Evolutionary conservation across 768 basidiomycete genomes (phyloP).

Genomic region (Boletus vermiculosoides): DNA sequence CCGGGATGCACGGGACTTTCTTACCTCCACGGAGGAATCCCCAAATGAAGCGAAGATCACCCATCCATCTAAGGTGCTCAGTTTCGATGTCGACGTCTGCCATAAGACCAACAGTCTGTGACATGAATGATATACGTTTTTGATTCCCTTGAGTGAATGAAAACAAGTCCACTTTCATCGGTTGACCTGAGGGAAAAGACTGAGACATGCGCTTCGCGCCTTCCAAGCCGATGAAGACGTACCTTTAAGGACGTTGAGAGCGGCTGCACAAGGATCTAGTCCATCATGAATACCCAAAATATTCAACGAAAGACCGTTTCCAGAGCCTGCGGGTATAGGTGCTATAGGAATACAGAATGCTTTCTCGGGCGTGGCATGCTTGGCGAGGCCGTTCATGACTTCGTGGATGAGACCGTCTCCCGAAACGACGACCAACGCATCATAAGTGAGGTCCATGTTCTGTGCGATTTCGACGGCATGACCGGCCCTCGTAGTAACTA

Average conservation of each 20-base stretch:
- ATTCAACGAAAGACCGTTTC: conserved; percentile 74
- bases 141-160: conserved; percentile 69
- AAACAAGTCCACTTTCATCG: conserved; percentile 76
- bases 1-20: conserved; percentile 12
- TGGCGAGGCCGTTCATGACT: conserved; percentile 77
- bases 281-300: conserved; percentile 69
- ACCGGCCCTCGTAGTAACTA: conserved; percentile 61
- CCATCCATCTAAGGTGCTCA: conserved; percentile 85
- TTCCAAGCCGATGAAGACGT: neutral
- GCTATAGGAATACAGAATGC: conserved; percentile 71
- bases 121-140: conserved; percentile 74
- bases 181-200: conserved; percentile 45
- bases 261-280: conserved; percentile 66
- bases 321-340: conserved; percentile 81
- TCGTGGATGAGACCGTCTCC: conserved; percentile 87
- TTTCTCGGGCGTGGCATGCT: conserved; percentile 54
- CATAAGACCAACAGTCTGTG: conserved; percentile 80
- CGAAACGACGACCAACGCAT: conserved; percentile 72
- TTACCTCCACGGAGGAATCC: conserved; percentile 71
- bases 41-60: conserved; percentile 71
- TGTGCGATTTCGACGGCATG: conserved; percentile 70
- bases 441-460: conserved; percentile 55
- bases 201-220: neutral
- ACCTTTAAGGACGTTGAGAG: conserved; percentile 81
- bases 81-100: conserved; percentile 85